These are phyloP conservation scores for Cordia subcordata DNA, from an alignment of 257 asterid species.

Conservation along the genomic window DNA sequence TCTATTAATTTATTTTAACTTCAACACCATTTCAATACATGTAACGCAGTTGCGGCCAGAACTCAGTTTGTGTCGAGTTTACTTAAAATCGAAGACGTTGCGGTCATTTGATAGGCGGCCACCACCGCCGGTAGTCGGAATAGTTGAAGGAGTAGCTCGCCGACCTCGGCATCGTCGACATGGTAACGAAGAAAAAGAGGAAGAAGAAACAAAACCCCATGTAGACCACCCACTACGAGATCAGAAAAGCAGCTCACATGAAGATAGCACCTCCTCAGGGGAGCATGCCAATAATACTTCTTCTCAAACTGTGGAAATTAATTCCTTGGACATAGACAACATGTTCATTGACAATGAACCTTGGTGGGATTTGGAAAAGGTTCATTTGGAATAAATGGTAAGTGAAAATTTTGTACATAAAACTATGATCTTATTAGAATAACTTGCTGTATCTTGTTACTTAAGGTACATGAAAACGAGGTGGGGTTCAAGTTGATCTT, in stretches of 20 bases:
- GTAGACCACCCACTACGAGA: neutral
- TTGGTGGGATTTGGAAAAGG: constrained; percentile 20
- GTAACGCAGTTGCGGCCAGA: constrained; percentile 35
- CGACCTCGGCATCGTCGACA: too few species aligned
- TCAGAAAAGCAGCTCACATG: constrained; percentile 2
- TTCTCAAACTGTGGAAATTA: constrained; percentile 6
- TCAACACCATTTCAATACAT: neutral
- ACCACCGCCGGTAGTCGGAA: too few species aligned
- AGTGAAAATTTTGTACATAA: neutral
- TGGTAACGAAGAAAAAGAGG: too few species aligned
- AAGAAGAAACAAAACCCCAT: neutral
- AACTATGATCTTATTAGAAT: too few species aligned
- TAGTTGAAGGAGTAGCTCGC: too few species aligned
- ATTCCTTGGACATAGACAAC: constrained; percentile 1
- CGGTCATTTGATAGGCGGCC: constrained; percentile 58
- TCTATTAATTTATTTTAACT: too few species aligned
- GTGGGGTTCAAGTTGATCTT: too few species aligned
- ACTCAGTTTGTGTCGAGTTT: constrained; percentile 49
- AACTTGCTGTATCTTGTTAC: too few species aligned
- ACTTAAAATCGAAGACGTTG: constrained; percentile 35
- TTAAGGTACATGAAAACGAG: too few species aligned
- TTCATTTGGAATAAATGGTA: constrained; percentile 8
- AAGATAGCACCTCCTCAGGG: constrained; percentile 14
- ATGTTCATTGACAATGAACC: neutral
- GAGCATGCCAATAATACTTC: neutral